A percentile compares a stretch with the other conserved stretches of the same genome.
These are phyloP conservation scores for Flaveria floridana DNA, from an alignment of 140 eudicot genomes.

Conservation along the genomic window DNA sequence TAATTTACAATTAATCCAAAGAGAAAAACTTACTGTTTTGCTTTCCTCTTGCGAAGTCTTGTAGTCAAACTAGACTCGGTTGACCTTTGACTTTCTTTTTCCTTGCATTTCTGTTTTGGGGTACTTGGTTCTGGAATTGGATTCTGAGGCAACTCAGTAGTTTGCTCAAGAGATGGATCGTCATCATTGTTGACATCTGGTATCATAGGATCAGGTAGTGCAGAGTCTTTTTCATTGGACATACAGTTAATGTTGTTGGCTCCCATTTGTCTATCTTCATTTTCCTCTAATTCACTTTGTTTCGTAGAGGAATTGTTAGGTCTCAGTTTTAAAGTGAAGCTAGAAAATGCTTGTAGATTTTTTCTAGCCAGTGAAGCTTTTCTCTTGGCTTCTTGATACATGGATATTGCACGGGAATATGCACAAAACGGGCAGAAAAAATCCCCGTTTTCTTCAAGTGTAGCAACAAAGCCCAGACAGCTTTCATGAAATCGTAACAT, in stretches of 20 bases:
- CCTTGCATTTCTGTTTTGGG: conserved; percentile 38
- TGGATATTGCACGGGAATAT: conserved; percentile 61
- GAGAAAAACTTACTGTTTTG: conserved; percentile 43
- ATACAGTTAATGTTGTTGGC: conserved; percentile 5
- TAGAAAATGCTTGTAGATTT: conserved; percentile 46
- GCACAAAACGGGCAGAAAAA: conserved; percentile 84
- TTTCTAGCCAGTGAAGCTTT: conserved; percentile 54
- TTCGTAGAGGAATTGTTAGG: conserved; percentile 21
- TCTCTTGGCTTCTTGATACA: conserved; percentile 51
- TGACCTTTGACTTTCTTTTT: conserved; percentile 40
- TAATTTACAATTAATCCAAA: conserved; percentile 8
- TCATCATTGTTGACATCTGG: conserved; percentile 16
- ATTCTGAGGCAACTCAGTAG: conserved; percentile 27
- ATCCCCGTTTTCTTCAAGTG: conserved; percentile 44
- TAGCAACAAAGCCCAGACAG: conserved; percentile 52
- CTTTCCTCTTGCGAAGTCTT: conserved; percentile 42
- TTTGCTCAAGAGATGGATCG: conserved; percentile 4
- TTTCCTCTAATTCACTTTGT: conserved; percentile 23
- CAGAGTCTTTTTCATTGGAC: conserved; percentile 27
- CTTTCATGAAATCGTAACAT: conserved; percentile 60
- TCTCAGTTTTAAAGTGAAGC: conserved; percentile 21
- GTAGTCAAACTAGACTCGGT: conserved; percentile 32
- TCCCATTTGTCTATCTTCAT: conserved; percentile 25
- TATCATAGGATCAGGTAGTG: conserved; percentile 28
- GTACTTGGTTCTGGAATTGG: conserved; percentile 23